phyloP scores from a whole-genome alignment of 2,329 filamentous ascomycete species.

The Xylariaceae sp. region DNA sequence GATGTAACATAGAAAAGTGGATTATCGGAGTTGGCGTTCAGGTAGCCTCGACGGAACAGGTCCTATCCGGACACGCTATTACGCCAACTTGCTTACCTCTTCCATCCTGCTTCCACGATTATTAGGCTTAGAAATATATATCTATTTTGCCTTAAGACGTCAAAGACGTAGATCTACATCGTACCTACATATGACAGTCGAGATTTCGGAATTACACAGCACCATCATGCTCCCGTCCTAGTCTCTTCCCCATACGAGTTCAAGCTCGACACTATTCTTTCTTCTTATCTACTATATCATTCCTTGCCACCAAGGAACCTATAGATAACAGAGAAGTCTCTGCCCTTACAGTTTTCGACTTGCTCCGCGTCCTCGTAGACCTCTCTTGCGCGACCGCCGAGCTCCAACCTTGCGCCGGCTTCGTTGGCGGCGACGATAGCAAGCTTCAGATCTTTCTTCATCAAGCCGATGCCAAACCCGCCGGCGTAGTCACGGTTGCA shows the following conservation, averaged over 20 bases:
- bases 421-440: slow-evolving; percentile 73
- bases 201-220: too few relatives aligned
- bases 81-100: slow-evolving; percentile 8
- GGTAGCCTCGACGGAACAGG: slow-evolving; percentile 8
- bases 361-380: slow-evolving; percentile 71
- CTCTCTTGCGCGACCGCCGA: slow-evolving; percentile 63
- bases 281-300: slow-evolving; percentile 16
- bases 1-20: background rate
- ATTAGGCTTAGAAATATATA: too few relatives aligned
- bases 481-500: slow-evolving; percentile 75
- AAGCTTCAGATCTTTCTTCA: slow-evolving; percentile 78
- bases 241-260: too few relatives aligned
- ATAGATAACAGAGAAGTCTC: slow-evolving; percentile 84
- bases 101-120: too few relatives aligned
- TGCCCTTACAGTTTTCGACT: slow-evolving; percentile 63
- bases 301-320: slow-evolving; percentile 66
- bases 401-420: slow-evolving; percentile 65
- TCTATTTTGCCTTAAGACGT: too few relatives aligned
- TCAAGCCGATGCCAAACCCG: slow-evolving; percentile 75
- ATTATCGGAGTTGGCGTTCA: background rate
- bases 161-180: too few relatives aligned
- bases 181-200: too few relatives aligned
- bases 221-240: too few relatives aligned
- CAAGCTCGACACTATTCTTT: slow-evolving; percentile 7
- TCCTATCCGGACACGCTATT: slow-evolving; percentile 20